Evolutionary conservation across 1,284 basidiomycete genomes (phyloP), one percentile per base, ranked within the genome.

Genomic region (Trametes sp.): DNA sequence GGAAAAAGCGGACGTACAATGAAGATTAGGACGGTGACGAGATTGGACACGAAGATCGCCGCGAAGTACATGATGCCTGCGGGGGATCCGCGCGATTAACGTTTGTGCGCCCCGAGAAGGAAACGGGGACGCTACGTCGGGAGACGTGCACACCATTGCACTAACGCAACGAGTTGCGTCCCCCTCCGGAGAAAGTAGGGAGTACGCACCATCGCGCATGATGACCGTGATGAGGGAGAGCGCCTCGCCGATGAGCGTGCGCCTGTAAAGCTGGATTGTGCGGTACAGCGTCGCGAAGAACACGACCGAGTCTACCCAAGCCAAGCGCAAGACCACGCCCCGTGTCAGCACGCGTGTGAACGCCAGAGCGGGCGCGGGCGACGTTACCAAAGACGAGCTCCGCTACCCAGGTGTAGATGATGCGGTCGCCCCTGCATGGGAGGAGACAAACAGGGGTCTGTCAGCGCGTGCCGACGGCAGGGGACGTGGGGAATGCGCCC

Each of bases 21-120:
- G 56, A 70, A 72, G 26, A 73, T 66, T 38, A 70, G 36, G 19
- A 70, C 69, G 2, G 72, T 73, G 29, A 73, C 64, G 24, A 73
- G 49, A 45, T 73, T 73, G 5, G 69, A 65, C 13, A 64, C 65
- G 50, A 72, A 73, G 48, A 73, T 73, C 26, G 65, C 69, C 21
- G 65, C 72, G 59, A 72, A 73, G 61, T 73, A 73, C 65, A 73
- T 69, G 57, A 73, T 65, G 13, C 72, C 72, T 72, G 51, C 28
- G 26, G 33, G n/a, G 28, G 29, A 36, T 50, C 55, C 29, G 57
- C 54, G 31, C 9, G 41, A 38, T 52, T 36, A 54, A 26, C 57
- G 24, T 61, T 21, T 10, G 41, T 33, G 19, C 36, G 19, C 11
- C 24, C 31, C n/a, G 24, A 14, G 28, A 7, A 41, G 10, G 19